Conservation (phyloP, 2,329 filamentous ascomycete species). For the Microdochium bolleyi region DNA sequence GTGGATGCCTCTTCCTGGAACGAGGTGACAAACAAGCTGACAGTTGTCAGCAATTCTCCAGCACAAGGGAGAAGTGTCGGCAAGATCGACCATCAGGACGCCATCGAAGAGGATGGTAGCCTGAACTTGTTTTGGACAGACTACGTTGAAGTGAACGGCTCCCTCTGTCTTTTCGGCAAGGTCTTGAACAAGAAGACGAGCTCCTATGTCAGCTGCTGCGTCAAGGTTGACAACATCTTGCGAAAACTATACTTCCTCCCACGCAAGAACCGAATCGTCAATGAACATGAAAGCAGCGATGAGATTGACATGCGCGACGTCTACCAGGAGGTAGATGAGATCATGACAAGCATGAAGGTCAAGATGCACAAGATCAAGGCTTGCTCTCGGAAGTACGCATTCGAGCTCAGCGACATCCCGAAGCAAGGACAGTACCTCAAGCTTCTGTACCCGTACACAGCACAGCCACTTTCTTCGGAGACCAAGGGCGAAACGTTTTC, state of each 20-base stretch:
- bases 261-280: slow-evolving; percentile 49
- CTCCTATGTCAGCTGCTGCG: slow-evolving; percentile 80
- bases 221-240: slow-evolving; percentile 91
- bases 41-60: slow-evolving; percentile 69
- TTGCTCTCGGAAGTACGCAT: slow-evolving; percentile 86
- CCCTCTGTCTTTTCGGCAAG: slow-evolving; percentile 90
- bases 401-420: slow-evolving; percentile 80
- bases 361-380: slow-evolving; percentile 90
- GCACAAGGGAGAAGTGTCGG: slow-evolving; percentile 58
- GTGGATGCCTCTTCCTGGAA: slow-evolving; percentile 86
- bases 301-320: slow-evolving; percentile 83
- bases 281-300: slow-evolving; percentile 63
- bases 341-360: slow-evolving; percentile 84
- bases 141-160: slow-evolving; percentile 87
- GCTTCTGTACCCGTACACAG: slow-evolving; percentile 90
- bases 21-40: slow-evolving; percentile 75
- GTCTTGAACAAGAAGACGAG: slow-evolving; percentile 81
- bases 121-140: slow-evolving; percentile 96
- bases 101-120: slow-evolving; percentile 88
- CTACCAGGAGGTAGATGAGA: slow-evolving; percentile 76
- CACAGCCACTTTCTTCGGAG: slow-evolving; percentile 63
- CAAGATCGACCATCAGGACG: slow-evolving; percentile 76
- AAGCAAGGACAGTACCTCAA: slow-evolving; percentile 90
- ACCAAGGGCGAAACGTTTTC: slow-evolving; percentile 82
- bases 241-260: slow-evolving; percentile 92